These are phyloP conservation scores for Fusarium sterilihyphosum DNA, from an alignment of 2,329 filamentous ascomycete species.

Conservation along the genomic window DNA sequence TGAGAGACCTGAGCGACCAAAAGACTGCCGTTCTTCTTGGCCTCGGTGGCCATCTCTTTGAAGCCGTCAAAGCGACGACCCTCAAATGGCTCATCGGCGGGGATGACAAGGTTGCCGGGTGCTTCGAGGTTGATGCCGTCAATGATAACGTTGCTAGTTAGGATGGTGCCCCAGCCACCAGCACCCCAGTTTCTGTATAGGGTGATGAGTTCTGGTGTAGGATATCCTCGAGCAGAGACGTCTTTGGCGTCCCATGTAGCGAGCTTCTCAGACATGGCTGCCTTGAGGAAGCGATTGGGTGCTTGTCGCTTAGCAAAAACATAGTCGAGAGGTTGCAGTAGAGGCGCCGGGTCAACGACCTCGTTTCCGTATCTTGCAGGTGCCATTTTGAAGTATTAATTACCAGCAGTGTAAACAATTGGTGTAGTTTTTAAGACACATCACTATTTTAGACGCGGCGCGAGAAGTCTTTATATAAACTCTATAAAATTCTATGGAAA, in stretches of 20 bases:
- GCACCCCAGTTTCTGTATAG: conserved; percentile 29
- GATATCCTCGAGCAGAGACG: conserved; percentile 24
- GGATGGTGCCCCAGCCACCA: conserved; percentile 22
- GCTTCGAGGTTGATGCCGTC: conserved; percentile 26
- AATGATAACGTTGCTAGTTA: conserved; percentile 27
- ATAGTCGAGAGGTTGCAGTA: conserved; percentile 24
- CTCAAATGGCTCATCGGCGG: conserved; percentile 11
- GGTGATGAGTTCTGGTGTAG: conserved; percentile 22
- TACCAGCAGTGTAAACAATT: background rate
- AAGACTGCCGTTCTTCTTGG: conserved; percentile 16
- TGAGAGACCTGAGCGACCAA: conserved; percentile 27
- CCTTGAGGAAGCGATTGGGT: conserved; percentile 30
- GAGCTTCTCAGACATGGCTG: conserved; percentile 28
- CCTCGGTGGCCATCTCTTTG: conserved; percentile 18
- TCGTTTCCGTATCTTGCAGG: conserved; percentile 18
- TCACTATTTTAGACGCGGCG: background rate
- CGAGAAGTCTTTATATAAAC: background rate
- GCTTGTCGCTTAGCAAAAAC: conserved; percentile 20
- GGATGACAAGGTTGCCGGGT: conserved; percentile 12
- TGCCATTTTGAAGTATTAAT: conserved; percentile 4
- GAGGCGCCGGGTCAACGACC: conserved; percentile 20
- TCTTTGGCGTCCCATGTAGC: conserved; percentile 27
- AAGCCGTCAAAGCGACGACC: conserved; percentile 23
- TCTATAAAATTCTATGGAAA: background rate
- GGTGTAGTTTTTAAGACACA: background rate